Evolutionary conservation across 208 protist genomes (phyloP).

Genomic region (Vickermania ingenoplastis): DNA sequence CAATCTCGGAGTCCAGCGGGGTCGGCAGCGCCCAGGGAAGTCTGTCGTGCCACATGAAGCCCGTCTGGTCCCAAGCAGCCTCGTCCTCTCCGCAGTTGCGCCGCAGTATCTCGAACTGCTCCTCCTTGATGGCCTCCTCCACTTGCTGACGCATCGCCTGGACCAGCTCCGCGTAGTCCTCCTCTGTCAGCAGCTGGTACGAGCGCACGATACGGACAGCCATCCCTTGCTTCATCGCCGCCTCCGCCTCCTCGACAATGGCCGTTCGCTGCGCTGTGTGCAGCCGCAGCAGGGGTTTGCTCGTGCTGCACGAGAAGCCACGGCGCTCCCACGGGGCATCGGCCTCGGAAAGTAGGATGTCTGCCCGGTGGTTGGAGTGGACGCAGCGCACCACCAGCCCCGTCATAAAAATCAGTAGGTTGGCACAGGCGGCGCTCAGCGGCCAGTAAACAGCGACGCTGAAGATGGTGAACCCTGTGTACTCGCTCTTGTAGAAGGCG

Average conservation of each 20-base stretch:
- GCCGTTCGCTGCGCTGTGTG: conserved; percentile 78
- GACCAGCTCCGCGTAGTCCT: conserved; percentile 63
- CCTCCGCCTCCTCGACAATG: conserved; percentile 67
- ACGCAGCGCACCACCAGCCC: conserved; percentile 24
- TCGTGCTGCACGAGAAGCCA: conserved; percentile 42
- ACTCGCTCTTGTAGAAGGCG: conserved; percentile 37
- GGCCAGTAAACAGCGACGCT: conserved; percentile 59
- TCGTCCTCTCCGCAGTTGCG: conserved; percentile 40
- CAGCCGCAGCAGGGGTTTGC: conserved; percentile 60
- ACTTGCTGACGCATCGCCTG: conserved; percentile 70
- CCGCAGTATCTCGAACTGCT: conserved; percentile 68
- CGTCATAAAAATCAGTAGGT: conserved; percentile 40
- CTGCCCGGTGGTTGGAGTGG: conserved; percentile 40
- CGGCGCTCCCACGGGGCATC: conserved; percentile 71
- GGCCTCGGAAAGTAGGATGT: conserved; percentile 58
- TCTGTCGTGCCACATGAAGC: neutral
- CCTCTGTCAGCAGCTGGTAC: conserved; percentile 82
- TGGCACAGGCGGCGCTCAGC: conserved; percentile 39
- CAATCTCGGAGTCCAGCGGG: neutral
- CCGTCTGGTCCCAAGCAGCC: neutral
- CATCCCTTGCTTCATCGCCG: conserved; percentile 50
- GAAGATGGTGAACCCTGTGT: conserved; percentile 58
- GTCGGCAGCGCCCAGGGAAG: neutral
- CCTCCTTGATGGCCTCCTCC: conserved; percentile 32
- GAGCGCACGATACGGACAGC: conserved; percentile 73